Conservation (phyloP, 768 basidiomycete genomes). For the Boletus vinaceobasis region DNA sequence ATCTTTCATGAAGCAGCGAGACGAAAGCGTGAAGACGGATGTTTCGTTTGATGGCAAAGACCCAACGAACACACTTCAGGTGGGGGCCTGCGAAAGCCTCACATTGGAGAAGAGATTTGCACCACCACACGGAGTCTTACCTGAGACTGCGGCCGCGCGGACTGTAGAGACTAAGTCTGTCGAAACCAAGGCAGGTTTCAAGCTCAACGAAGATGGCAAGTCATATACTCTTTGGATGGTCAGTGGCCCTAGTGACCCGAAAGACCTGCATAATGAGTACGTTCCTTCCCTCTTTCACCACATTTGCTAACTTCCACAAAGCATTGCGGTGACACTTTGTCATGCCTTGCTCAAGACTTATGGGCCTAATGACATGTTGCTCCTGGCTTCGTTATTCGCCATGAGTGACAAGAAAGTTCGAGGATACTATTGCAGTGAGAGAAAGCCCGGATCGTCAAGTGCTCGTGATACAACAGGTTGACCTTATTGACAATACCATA, state of each 20-base stretch:
- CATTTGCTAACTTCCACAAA: neutral
- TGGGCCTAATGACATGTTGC: slow-evolving; percentile 9
- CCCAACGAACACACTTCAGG: neutral
- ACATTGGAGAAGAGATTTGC: slow-evolving; percentile 8
- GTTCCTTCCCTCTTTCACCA: neutral
- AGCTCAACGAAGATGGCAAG: neutral
- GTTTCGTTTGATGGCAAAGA: neutral
- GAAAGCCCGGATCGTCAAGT: neutral
- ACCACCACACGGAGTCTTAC: slow-evolving; percentile 4
- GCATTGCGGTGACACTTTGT: slow-evolving; percentile 13
- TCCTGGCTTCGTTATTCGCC: slow-evolving; percentile 9
- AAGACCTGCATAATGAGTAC: slow-evolving; percentile 4
- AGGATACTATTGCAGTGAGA: neutral
- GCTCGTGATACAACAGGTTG: neutral
- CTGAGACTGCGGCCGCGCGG: neutral
- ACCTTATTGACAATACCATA: neutral
- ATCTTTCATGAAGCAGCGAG: slow-evolving; percentile 13
- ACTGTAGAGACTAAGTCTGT: neutral
- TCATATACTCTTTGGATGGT: slow-evolving; percentile 11
- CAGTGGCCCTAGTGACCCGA: neutral
- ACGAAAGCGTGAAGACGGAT: neutral
- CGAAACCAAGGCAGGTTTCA: slow-evolving; percentile 3
- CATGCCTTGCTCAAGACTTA: slow-evolving; percentile 10
- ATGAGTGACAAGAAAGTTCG: neutral
- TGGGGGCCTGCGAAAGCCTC: slow-evolving; percentile 4